These are phyloP conservation scores for Hymenochaete sp. DNA, from an alignment of 1,284 basidiomycete genomes.

Conservation along the genomic window DNA sequence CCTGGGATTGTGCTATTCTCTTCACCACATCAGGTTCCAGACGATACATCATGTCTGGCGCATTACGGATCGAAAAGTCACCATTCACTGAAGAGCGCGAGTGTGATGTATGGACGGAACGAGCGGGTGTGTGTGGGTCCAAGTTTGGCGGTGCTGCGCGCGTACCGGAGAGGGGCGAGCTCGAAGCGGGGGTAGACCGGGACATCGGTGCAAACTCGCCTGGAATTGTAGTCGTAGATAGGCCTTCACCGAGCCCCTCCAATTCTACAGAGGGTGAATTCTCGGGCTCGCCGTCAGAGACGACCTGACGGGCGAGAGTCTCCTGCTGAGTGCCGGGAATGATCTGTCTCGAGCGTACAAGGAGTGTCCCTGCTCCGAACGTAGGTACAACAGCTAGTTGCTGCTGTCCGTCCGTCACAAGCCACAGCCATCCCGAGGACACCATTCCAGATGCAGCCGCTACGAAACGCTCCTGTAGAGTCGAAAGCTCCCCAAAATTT, in stretches of 20 bases:
- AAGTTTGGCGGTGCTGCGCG: constrained; percentile 21
- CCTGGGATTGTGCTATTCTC: not conserved
- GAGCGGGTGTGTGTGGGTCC: constrained; percentile 25
- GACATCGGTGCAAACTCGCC: not conserved
- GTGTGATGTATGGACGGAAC: constrained; percentile 21
- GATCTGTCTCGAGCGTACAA: constrained; percentile 51
- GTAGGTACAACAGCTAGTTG: constrained; percentile 73
- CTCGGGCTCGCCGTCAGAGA: too few species aligned
- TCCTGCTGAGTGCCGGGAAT: constrained; percentile 2
- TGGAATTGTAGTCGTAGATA: not conserved
- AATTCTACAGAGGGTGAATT: too few species aligned
- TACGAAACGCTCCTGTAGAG: constrained; percentile 71
- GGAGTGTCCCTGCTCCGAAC: constrained; percentile 83
- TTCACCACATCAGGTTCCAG: not conserved
- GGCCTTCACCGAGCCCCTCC: constrained; percentile 13
- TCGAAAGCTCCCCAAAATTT: constrained; percentile 56
- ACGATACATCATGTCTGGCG: not conserved
- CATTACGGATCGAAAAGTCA: not conserved
- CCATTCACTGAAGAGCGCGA: not conserved
- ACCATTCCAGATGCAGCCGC: constrained; percentile 73
- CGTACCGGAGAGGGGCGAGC: constrained; percentile 28
- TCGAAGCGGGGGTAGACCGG: not conserved
- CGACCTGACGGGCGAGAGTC: constrained; percentile 2
- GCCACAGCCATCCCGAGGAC: constrained; percentile 84
- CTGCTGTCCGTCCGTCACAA: constrained; percentile 62